Conservation (phyloP, 176 grass and related monocot species). For the Poa annua region DNA sequence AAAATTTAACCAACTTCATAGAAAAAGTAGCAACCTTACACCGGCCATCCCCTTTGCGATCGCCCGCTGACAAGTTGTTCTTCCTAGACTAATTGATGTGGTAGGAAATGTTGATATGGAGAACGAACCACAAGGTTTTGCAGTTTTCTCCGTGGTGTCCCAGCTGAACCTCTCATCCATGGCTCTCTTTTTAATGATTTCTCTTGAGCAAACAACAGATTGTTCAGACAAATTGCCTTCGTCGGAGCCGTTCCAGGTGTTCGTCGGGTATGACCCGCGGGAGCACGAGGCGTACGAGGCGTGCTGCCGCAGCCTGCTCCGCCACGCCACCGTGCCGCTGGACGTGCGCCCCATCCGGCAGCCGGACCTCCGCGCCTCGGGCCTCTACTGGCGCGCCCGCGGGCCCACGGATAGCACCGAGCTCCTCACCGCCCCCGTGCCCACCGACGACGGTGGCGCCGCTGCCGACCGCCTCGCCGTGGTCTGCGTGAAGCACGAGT, state of each 20-base stretch:
- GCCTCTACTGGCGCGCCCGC: conserved; percentile 68
- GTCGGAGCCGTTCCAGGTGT: conserved; percentile 64
- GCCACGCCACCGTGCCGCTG: conserved; percentile 65
- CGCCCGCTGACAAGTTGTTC: no score
- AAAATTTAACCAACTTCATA: no score
- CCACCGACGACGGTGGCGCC: neutral
- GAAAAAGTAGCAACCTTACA: no score
- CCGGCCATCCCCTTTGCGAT: no score
- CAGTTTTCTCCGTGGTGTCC: no score
- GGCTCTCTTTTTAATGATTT: no score
- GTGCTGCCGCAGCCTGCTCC: conserved; percentile 76
- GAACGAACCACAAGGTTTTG: no score
- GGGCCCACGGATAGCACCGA: conserved; percentile 77
- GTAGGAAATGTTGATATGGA: no score
- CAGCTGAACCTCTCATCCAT: no score
- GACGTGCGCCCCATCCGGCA: conserved; percentile 68
- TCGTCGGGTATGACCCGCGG: conserved; percentile 85
- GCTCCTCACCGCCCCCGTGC: conserved; percentile 40
- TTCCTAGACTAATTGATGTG: no score
- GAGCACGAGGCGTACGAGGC: conserved; percentile 85
- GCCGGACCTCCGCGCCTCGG: conserved; percentile 59
- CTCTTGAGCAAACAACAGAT: no score
- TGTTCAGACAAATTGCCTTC: no score
- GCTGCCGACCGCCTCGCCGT: conserved; percentile 47
- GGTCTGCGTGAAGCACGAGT: conserved; percentile 84